These are phyloP conservation scores for Leishmania arabica DNA, from an alignment of 208 protist genomes.

Conservation along the genomic window DNA sequence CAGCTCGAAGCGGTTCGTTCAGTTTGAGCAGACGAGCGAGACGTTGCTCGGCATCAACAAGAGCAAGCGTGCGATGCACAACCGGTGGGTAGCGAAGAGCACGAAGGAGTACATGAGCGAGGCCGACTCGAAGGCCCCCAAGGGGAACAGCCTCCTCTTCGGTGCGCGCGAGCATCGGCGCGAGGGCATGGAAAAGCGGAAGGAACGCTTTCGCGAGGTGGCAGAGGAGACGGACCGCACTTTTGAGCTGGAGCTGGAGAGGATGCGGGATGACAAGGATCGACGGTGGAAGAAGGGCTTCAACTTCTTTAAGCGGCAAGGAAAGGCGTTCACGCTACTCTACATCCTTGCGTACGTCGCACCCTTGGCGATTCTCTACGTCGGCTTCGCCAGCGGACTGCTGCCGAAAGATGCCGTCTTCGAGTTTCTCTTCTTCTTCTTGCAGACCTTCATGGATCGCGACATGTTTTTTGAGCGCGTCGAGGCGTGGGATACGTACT, in stretches of 20 bases:
- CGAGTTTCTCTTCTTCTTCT: slow-evolving; percentile 73
- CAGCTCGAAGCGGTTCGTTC: slow-evolving; percentile 40
- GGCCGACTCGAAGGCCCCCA: slow-evolving; percentile 43
- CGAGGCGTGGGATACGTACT: slow-evolving; percentile 82
- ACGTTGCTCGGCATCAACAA: slow-evolving; percentile 78
- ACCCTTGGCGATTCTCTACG: slow-evolving; percentile 62
- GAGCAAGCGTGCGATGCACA: slow-evolving; percentile 32
- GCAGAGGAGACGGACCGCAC: slow-evolving; percentile 51
- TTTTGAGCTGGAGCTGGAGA: slow-evolving; percentile 77
- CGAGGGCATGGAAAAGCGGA: slow-evolving; percentile 16
- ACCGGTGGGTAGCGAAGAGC: slow-evolving; percentile 82
- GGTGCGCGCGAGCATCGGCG: slow-evolving; percentile 34
- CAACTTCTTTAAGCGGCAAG: slow-evolving; percentile 85
- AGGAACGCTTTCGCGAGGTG: slow-evolving; percentile 34
- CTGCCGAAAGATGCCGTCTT: slow-evolving; percentile 78
- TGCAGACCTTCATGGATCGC: slow-evolving; percentile 57
- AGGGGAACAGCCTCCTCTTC: slow-evolving; percentile 25
- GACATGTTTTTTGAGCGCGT: slow-evolving; percentile 78
- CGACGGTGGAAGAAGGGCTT: slow-evolving; percentile 59
- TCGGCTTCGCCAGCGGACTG: slow-evolving; percentile 64
- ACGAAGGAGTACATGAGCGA: slow-evolving; percentile 90
- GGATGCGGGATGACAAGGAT: slow-evolving; percentile 63
- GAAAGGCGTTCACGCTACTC: slow-evolving; percentile 64
- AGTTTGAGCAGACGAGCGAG: slow-evolving; percentile 77
- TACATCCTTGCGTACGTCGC: slow-evolving; percentile 66